Evolutionary conservation across 176 grass and related monocot genomes (phyloP), one percentile per base, ranked within the genome.

Genomic region (Otatea glauca): DNA sequence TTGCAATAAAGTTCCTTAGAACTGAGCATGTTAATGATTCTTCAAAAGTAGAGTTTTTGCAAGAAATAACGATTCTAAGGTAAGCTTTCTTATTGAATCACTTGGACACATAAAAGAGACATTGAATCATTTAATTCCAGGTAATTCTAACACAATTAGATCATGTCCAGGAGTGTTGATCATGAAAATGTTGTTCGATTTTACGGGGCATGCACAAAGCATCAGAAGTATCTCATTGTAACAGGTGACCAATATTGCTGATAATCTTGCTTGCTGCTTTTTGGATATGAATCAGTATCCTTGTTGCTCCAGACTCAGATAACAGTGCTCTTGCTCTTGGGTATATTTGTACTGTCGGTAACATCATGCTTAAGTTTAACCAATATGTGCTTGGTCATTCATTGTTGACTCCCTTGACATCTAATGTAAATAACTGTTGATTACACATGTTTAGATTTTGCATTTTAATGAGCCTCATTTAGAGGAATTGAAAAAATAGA

Each of bases 11-110:
- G 51, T 83, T 86, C 79, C 91, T 98, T 66, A 91, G 74, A 93
- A 77, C 87, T 27, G 91, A 90, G 37, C 87, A 92, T 89, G 63
- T 89, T 76, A 95, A 89, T 16, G 92, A 95, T 81, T 88, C 86
- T 49, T 85, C 91, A 70, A 87, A 86, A 55, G 84, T 93, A 49
- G 96, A 98, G 73, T 98, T 98, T 78, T 73, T 91, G 70, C 96
- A 98, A 86, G 96, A 98, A 96, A 91, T 98, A 88, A 83, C 85
- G 58, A 98, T 98, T 84, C 87, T 96, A 84, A 94, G 79, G 96
- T 94, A 78, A 67, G 68, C 3, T 56, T 85, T 88, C 76, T 75
- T 92, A 71, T 82, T 81, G 50, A 70, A 76, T 70, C 51, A 43
- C 39, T 79, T 25, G n/a, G 4, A 78, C 12, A 66, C 20, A 61